A percentile compares a stretch with the other conserved stretches of the same genome.
phyloP scores from a whole-genome alignment of 164 flowering plant genomes.

The grape (Vitis vinifera) region ASM3070453v1 NC_081822.1:12905001-12905500 shows the following conservation, averaged over 20 bases:
- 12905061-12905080: too few relatives aligned
- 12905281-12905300: conserved; percentile 38
- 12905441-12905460: conserved; percentile 39
- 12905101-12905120: too few relatives aligned
- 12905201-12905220: too few relatives aligned
- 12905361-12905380: conserved; percentile 53
- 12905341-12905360: conserved; percentile 43
- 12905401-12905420: conserved; percentile 65
- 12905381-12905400: conserved; percentile 48
- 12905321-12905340: conserved; percentile 48
- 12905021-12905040: too few relatives aligned
- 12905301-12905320: conserved; percentile 46
- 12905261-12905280: conserved; percentile 42
- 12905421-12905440: conserved; percentile 41
- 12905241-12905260: conserved; percentile 11
- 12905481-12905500: conserved; percentile 46
- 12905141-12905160: too few relatives aligned
- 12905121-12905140: too few relatives aligned
- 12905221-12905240: too few relatives aligned
- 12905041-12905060: too few relatives aligned
- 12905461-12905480: conserved; percentile 43
- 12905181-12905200: too few relatives aligned
- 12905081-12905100: too few relatives aligned
- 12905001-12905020: too few relatives aligned
- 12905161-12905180: too few relatives aligned